These are phyloP conservation scores for Trichoderma semiorbis DNA, from an alignment of 2,329 filamentous ascomycete species.

Conservation along the genomic window DNA sequence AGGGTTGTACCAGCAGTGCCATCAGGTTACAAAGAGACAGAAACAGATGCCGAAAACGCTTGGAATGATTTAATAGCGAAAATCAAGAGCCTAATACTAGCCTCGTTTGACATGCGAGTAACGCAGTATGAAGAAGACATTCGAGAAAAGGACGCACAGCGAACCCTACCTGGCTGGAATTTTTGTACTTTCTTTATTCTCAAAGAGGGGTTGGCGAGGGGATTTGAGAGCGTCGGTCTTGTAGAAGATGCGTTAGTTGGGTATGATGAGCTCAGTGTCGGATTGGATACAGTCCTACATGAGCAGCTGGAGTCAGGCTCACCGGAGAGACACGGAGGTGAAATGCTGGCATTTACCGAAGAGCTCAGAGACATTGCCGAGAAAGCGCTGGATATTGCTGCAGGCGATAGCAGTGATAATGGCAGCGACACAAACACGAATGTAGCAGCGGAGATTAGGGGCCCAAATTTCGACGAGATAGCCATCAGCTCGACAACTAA, in stretches of 20 bases:
- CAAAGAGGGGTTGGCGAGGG: slow-evolving; percentile 89
- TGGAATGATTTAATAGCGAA: slow-evolving; percentile 83
- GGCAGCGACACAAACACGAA: slow-evolving; percentile 50
- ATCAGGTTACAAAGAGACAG: slow-evolving; percentile 64
- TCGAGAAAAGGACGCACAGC: slow-evolving; percentile 84
- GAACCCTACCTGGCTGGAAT: slow-evolving; percentile 90
- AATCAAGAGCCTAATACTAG: slow-evolving; percentile 80
- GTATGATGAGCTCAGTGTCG: slow-evolving; percentile 90
- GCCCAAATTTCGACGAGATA: slow-evolving; percentile 47
- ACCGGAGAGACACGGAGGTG: slow-evolving; percentile 65
- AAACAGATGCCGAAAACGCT: slow-evolving; percentile 74
- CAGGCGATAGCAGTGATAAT: slow-evolving; percentile 33
- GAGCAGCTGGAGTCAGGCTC: slow-evolving; percentile 63
- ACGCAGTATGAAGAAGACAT: slow-evolving; percentile 97
- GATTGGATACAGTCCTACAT: slow-evolving; percentile 75
- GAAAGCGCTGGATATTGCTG: slow-evolving; percentile 42
- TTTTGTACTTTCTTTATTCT: slow-evolving; percentile 99
- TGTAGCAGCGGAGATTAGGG: slow-evolving; percentile 32
- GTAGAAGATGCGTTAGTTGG: slow-evolving; percentile 93
- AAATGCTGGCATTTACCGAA: slow-evolving; percentile 68
- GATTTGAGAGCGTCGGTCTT: slow-evolving; percentile 92
- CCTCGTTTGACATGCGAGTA: slow-evolving; percentile 86
- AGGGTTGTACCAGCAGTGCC: slow-evolving; percentile 61
- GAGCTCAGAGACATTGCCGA: slow-evolving; percentile 63
- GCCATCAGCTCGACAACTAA: slow-evolving; percentile 65